These are phyloP conservation scores for Calocera cornea DNA, from an alignment of 768 basidiomycete species.

Conservation along the genomic window DNA sequence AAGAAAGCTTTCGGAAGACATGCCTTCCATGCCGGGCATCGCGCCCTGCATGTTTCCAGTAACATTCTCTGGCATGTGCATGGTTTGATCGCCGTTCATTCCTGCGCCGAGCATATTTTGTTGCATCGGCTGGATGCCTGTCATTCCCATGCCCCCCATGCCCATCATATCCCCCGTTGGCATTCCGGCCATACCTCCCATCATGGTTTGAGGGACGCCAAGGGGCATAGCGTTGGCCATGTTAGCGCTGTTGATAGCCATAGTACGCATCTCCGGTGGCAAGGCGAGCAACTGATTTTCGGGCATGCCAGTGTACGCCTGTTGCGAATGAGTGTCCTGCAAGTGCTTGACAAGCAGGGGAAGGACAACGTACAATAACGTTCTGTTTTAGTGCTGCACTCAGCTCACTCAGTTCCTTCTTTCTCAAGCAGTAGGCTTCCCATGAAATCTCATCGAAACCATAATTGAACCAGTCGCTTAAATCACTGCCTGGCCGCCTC, in stretches of 20 bases:
- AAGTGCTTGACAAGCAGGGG: not conserved
- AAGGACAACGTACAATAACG: conserved; percentile 59
- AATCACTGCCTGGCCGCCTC: conserved; percentile 80
- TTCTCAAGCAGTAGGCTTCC: conserved; percentile 80
- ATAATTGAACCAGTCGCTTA: conserved; percentile 98
- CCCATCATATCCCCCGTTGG: conserved; percentile 13
- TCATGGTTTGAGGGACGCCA: conserved; percentile 34
- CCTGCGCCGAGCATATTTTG: conserved; percentile 14
- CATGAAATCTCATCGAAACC: conserved; percentile 96
- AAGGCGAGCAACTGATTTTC: conserved; percentile 68
- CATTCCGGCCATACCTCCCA: conserved; percentile 61
- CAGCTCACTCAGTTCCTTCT: conserved; percentile 66
- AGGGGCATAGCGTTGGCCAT: conserved; percentile 19
- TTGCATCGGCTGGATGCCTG: conserved; percentile 14
- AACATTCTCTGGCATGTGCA: conserved; percentile 31
- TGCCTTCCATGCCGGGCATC: conserved; percentile 26
- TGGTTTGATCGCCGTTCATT: conserved; percentile 54
- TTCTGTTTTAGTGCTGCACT: conserved; percentile 70
- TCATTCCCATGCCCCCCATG: conserved; percentile 36
- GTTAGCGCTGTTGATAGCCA: conserved; percentile 53
- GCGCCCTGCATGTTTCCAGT: conserved; percentile 28
- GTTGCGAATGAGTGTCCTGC: not conserved
- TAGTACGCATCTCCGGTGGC: conserved; percentile 68
- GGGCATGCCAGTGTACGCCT: conserved; percentile 73
- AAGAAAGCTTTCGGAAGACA: conserved; percentile 25